Conservation (phyloP, 2,329 filamentous ascomycete species). For the Ophiostoma sp. region DNA sequence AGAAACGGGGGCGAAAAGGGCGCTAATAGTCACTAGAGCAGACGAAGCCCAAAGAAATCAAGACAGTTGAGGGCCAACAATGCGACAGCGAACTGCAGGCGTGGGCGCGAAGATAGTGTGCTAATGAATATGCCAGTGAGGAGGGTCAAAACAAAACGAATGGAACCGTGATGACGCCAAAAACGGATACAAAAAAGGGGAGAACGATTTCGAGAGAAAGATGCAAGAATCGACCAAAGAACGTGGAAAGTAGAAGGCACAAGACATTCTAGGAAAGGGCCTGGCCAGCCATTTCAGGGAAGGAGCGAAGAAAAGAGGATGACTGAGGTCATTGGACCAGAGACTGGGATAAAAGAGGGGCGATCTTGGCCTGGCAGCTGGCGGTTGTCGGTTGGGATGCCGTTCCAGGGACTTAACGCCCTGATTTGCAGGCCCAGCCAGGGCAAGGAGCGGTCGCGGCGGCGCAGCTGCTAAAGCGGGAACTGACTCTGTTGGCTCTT, state of each 20-base stretch:
- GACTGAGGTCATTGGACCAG: slow-evolving; percentile 18
- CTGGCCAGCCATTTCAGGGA: neutral
- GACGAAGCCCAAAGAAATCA: neutral
- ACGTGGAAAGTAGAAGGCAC: neutral
- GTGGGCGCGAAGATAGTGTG: neutral
- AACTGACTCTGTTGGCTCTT: neutral
- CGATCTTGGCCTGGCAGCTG: neutral
- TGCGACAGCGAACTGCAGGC: neutral
- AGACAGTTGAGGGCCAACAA: neutral
- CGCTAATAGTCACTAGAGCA: slow-evolving; percentile 6
- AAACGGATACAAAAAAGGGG: neutral
- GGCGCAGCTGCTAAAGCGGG: slow-evolving; percentile 10
- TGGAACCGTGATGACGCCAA: slow-evolving; percentile 7
- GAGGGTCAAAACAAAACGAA: neutral
- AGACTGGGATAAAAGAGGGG: slow-evolving; percentile 20
- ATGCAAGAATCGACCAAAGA: neutral
- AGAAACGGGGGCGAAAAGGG: slow-evolving; percentile 13
- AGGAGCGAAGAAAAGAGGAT: slow-evolving; percentile 5
- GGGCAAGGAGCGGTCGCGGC: slow-evolving; percentile 14
- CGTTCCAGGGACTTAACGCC: neutral
- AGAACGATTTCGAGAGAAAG: slow-evolving; percentile 6
- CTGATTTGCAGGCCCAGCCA: slow-evolving; percentile 10
- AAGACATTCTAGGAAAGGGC: neutral
- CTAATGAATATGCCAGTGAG: neutral
- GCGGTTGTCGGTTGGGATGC: slow-evolving; percentile 3